Conservation (phyloP, 2,329 filamentous ascomycete species). For the Cryoendolithus antarcticus region DNA sequence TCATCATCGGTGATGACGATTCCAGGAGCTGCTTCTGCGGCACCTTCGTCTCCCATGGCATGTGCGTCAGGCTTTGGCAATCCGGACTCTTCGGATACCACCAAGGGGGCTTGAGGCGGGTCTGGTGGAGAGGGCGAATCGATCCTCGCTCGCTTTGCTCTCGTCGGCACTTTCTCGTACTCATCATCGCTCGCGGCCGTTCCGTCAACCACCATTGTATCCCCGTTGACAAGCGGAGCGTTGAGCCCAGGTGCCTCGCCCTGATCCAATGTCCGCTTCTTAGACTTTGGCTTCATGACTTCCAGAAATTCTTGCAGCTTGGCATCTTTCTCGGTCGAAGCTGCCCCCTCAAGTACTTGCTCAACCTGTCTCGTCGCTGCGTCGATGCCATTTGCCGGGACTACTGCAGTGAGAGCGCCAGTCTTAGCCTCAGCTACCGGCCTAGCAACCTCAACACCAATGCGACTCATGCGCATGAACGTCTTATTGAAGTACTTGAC, state of each 20-base stretch:
- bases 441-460: conserved; percentile 75
- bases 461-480: conserved; percentile 92
- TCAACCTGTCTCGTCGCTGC: neutral
- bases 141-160: conserved; percentile 23
- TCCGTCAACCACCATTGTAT: conserved; percentile 4
- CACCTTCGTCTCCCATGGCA: too few relatives aligned
- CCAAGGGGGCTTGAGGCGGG: neutral
- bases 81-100: neutral
- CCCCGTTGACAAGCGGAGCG: conserved; percentile 6
- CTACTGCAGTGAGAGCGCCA: conserved; percentile 5
- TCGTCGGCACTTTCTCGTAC: conserved; percentile 52
- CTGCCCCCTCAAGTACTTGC: conserved; percentile 24
- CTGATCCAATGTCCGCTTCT: conserved; percentile 5
- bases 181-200: conserved; percentile 46
- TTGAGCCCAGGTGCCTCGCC: conserved; percentile 1
- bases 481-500: conserved; percentile 92
- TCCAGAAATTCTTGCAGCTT: conserved; percentile 79
- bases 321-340: conserved; percentile 43
- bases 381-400: neutral
- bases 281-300: conserved; percentile 58
- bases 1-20: conserved; percentile 60
- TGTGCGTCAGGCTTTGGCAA: neutral
- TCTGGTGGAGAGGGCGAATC: conserved; percentile 2
- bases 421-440: conserved; percentile 45
- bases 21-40: neutral